phyloP scores from a whole-genome alignment of 768 basidiomycete genomes.

The Tremella mesenterica region DNA sequence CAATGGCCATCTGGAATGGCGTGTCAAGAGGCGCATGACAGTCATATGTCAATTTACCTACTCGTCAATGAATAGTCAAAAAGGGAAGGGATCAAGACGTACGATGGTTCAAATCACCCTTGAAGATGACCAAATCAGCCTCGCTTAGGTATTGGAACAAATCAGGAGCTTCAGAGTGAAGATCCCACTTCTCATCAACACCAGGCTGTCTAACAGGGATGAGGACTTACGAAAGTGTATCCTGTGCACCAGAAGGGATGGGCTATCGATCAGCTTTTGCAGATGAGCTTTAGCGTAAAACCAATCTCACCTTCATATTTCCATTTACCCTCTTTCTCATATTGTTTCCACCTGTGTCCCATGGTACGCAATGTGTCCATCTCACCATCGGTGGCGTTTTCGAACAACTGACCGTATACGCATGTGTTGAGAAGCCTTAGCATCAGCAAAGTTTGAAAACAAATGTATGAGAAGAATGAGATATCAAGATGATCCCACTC shows the following conservation, averaged over 20 bases:
- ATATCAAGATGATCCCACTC: constrained; percentile 48
- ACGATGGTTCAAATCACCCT: constrained; percentile 89
- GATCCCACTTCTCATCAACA: no score
- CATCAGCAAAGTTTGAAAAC: no score
- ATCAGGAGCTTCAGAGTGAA: constrained; percentile 44
- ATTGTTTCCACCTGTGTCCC: constrained; percentile 87
- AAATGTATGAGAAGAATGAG: background rate
- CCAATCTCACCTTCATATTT: constrained; percentile 57
- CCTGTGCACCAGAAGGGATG: constrained; percentile 61
- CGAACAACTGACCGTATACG: constrained; percentile 71
- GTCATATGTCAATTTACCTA: constrained; percentile 44
- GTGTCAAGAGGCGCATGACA: constrained; percentile 52
- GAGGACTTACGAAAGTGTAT: constrained; percentile 84
- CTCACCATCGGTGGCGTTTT: constrained; percentile 68
- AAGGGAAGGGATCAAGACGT: constrained; percentile 52
- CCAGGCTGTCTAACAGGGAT: no score
- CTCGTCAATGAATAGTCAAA: background rate
- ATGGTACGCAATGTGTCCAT: constrained; percentile 69
- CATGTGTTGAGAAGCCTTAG: constrained; percentile 40
- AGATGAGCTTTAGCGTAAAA: background rate
- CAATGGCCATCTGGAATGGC: constrained; percentile 82
- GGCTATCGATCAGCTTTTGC: constrained; percentile 5
- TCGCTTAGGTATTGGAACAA: constrained; percentile 82
- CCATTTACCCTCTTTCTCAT: constrained; percentile 86
- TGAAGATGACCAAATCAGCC: constrained; percentile 84